Percentiles rank a stretch among this genome's conserved stretches.
Evolutionary conservation across 192 early-diverging fungal genomes (phyloP).

Genomic region (Lobulomyces angularis): DNA sequence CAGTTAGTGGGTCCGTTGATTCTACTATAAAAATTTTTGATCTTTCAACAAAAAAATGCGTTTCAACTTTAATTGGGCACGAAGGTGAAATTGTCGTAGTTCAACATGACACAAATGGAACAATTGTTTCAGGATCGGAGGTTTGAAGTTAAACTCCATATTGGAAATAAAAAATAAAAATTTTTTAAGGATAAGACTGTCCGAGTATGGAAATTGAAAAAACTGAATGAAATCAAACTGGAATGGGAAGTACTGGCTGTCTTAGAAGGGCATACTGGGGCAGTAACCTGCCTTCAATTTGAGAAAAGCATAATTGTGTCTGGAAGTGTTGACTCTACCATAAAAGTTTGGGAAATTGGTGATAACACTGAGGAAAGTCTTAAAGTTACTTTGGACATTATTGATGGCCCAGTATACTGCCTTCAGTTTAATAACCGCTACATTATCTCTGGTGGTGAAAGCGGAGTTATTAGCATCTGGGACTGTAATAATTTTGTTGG

Average conservation of each 20-base stretch:
- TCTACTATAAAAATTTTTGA: no score
- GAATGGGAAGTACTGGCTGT: no score
- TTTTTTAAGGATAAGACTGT: conserved; percentile 30
- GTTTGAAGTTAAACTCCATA: no score
- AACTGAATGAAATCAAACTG: conserved; percentile 16
- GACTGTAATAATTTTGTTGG: conserved; percentile 4
- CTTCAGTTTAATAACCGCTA: conserved; percentile 4
- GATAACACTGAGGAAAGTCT: background rate
- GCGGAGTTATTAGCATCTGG: conserved; percentile 1
- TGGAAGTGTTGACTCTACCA: conserved; percentile 27
- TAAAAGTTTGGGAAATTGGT: conserved; percentile 26
- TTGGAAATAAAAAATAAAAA: no score
- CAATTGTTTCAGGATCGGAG: no score
- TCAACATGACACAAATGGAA: no score
- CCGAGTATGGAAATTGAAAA: conserved; percentile 29
- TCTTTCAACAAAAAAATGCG: no score
- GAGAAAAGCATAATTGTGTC: conserved; percentile 16
- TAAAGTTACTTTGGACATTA: background rate
- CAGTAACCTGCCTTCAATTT: conserved; percentile 19
- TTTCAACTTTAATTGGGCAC: no score
- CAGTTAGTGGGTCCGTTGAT: no score
- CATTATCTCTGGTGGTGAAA: conserved; percentile 8
- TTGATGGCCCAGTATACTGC: background rate
- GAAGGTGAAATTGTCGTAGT: no score
- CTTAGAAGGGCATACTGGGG: conserved; percentile 23